Evolutionary conservation across 2,329 filamentous ascomycete genomes (phyloP).

Genomic region (Beauveria sp.): DNA sequence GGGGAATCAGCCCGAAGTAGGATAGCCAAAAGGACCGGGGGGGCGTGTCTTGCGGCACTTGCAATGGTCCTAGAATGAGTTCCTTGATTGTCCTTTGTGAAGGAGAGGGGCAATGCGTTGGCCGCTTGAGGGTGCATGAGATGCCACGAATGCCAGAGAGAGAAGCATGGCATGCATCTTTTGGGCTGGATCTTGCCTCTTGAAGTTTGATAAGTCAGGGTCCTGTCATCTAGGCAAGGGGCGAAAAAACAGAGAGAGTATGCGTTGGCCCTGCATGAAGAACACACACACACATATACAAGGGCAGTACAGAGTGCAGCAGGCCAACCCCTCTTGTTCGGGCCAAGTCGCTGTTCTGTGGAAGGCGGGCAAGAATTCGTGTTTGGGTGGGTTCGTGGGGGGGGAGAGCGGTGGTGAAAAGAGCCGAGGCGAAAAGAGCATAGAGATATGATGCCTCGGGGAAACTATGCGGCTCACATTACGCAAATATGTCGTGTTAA

Average conservation of each 20-base stretch:
- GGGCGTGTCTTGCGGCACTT: neutral
- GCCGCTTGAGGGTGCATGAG: neutral
- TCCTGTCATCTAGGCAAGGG: neutral
- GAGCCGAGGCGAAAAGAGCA: neutral
- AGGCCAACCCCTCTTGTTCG: neutral
- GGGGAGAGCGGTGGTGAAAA: neutral
- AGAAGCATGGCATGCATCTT: neutral
- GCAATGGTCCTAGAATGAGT: too few species aligned
- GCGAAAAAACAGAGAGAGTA: neutral
- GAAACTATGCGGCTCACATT: neutral
- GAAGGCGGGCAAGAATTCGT: neutral
- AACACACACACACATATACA: neutral
- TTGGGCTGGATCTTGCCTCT: neutral
- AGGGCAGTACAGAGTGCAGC: neutral
- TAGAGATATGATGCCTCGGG: slow-evolving; percentile 4
- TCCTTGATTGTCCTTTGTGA: neutral
- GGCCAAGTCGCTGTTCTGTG: neutral
- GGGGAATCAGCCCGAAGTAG: neutral
- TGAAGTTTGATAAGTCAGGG: neutral
- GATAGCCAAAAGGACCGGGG: neutral
- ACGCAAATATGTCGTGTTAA: neutral
- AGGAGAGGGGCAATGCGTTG: neutral
- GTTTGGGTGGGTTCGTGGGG: neutral
- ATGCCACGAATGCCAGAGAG: neutral
- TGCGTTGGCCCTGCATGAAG: neutral